Evolutionary conservation across 2,329 filamentous ascomycete species (phyloP), one percentile per base, ranked within the genome.

Genomic region (Alternaria novae-zelandiae): DNA sequence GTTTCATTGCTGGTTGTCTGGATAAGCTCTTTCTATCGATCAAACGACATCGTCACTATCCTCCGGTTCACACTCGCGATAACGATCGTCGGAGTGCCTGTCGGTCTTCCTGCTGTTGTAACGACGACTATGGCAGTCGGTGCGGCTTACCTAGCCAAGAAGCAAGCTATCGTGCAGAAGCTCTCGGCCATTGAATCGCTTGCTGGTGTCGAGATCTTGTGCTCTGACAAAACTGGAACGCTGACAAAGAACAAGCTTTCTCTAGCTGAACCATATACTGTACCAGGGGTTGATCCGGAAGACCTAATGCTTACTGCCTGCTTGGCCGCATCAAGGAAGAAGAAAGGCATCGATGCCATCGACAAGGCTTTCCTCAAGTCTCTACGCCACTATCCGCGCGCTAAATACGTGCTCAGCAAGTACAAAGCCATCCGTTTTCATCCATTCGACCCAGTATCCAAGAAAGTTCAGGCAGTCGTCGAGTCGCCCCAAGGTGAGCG

Each of bases 111-210:
- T 64, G 93, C 92, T 73, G 93, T 97, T 83, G 93, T 96, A 65
- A 97, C 94, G 74, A 97, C 93, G 73, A 97, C 93, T 78, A 96
- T 97, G 93, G 93, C 93, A 79, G 93, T 97, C 80, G 93, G 93
- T 84, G 93, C 93, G 70, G 91, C 93, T 68, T 96, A 96, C 82
- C 88, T 97, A 63, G 93, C 93, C 76, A 94, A 94, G 86, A 94
- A 95, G 87, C 89, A 94, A 85, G 94, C 93, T 58, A 96, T 97
- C 71, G 93, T 97, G 70, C 93, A 96, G 85, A 96, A 95, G 86
- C 89, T 97, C 57, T 93, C 91, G 32, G 93, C 93, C 69, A 97
- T 97, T 67, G 93, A 97, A 85, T 96, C 93, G 25, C 87, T 97
- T 69, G 93, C 93, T 78, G 93, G 93, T 85, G 94, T 96, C 67